Conservation (phyloP, 75 land plant genomes). For the Sequoia sempervirens region DNA sequence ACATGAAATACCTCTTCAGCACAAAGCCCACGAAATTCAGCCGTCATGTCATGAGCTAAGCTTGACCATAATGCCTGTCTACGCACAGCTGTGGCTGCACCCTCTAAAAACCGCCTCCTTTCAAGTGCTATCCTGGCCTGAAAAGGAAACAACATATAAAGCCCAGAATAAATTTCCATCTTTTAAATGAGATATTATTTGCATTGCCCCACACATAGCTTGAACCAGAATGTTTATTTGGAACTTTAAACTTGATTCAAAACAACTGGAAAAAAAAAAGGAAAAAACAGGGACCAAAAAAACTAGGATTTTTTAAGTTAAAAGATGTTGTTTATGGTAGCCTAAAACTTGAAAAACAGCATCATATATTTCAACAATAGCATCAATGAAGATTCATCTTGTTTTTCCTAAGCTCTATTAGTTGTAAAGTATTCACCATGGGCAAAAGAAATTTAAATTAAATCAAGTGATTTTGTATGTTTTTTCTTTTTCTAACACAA, state of each 20-base stretch:
- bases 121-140: constrained; percentile 98
- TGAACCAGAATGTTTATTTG: not conserved
- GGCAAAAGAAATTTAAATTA: not conserved
- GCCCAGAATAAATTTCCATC: not conserved
- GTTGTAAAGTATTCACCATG: not conserved
- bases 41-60: constrained; percentile 99
- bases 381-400: not conserved
- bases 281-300: not conserved
- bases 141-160: not conserved
- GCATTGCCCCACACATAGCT: not conserved
- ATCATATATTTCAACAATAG: not conserved
- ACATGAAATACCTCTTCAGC: constrained; percentile 85
- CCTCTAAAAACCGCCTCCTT: constrained; percentile 72
- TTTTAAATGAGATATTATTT: not conserved
- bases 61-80: constrained; percentile 87
- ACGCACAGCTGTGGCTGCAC: constrained; percentile 80
- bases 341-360: not conserved
- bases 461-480: not conserved
- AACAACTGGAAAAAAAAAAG: not conserved
- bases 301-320: not conserved
- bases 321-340: not conserved
- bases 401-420: not conserved
- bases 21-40: constrained; percentile 96
- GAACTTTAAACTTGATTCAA: not conserved
- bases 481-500: not conserved